Percentiles rank a stretch among this genome's conserved stretches.
These are phyloP conservation scores for Hyaloscypha bicolor DNA, from an alignment of 495 filamentous ascomycete genomes.

Conservation along the genomic window DNA sequence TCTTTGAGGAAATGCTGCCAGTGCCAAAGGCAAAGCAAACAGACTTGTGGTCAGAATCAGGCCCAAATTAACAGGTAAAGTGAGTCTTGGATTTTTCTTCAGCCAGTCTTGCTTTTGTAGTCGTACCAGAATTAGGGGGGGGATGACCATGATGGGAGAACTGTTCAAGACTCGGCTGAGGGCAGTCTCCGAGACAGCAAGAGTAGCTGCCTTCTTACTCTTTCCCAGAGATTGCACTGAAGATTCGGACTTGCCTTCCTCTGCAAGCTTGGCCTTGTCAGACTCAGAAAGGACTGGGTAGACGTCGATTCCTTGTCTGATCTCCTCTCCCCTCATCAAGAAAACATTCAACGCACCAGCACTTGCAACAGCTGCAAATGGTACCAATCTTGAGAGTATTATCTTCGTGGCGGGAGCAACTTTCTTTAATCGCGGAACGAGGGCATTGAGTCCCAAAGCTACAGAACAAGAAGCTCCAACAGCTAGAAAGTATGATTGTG, in stretches of 20 bases:
- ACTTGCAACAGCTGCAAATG: slow-evolving; percentile 90
- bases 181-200: slow-evolving; percentile 92
- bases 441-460: slow-evolving; percentile 85
- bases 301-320: slow-evolving; percentile 91
- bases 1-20: slow-evolving; percentile 90
- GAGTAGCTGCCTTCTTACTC: slow-evolving; percentile 79
- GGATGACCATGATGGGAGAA: slow-evolving; percentile 95
- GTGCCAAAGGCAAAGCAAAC: slow-evolving; percentile 80
- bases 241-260: slow-evolving; percentile 53
- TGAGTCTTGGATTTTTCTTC: slow-evolving; percentile 67
- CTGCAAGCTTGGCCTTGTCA: slow-evolving; percentile 55
- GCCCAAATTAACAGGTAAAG: slow-evolving; percentile 79
- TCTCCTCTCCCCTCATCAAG: slow-evolving; percentile 96
- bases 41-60: slow-evolving; percentile 80
- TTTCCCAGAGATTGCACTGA: slow-evolving; percentile 75
- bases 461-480: slow-evolving; percentile 92
- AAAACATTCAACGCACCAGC: slow-evolving; percentile 94
- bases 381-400: slow-evolving; percentile 80
- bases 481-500: slow-evolving; percentile 87
- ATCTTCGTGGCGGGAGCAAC: slow-evolving; percentile 72
- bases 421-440: slow-evolving; percentile 82
- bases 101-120: slow-evolving; percentile 80
- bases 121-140: slow-evolving; percentile 79
- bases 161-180: slow-evolving; percentile 87
- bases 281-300: slow-evolving; percentile 69